Base-by-base conservation (phyloP, 352 stramenopile genomes). In the Nothophytophthora sp. region DNA sequence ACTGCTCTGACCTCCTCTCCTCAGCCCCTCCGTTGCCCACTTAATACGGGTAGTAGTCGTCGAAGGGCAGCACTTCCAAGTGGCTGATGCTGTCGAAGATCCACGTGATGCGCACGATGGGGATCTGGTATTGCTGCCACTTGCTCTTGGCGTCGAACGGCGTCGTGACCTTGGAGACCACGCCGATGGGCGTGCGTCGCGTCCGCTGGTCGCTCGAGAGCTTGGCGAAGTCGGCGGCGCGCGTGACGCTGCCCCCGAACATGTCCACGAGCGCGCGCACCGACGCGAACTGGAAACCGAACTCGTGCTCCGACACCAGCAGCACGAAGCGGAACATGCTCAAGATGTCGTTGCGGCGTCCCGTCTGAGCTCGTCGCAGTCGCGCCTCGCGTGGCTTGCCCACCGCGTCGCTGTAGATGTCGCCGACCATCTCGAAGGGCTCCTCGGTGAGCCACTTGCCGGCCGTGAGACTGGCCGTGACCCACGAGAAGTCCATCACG, bases 51-150 rank as follows among this genome's bases (percentile, higher is more conserved):
- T 92, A 93, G 40, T 94, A 95, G 48, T 94, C 81, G 45, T 92
- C 81, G 47, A 90, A 95, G 10, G 86, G 76, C 20, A 92, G 70
- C 30, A 92, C 72, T 59, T 88, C 72, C 16, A 93, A 64, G 59
- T 94, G 67, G 51, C 81, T 93, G 58, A 95, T 88, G 61, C 86
- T 93, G 63, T 95, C 86, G 36, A 92, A 89, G 50, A 95, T 76
- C 86, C 86, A 95, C 30, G 81, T 88, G 37, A 92, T 86, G 20
- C 84, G 86, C 33, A 95, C 83, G 32, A 95, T 92, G 11, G 83
- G 86, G 40, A 93, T 90, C 30, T 87, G 67, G 52, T 88, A 74
- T 38, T 82, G 60, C 28, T 83, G 49, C 71, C 70, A 92, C 27
- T 86, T 69, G 30, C 47, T 39, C 52, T 76, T 84, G 25, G 83